Base-by-base conservation (phyloP, 768 basidiomycete species). In the Lactarius sanguifluus region DNA sequence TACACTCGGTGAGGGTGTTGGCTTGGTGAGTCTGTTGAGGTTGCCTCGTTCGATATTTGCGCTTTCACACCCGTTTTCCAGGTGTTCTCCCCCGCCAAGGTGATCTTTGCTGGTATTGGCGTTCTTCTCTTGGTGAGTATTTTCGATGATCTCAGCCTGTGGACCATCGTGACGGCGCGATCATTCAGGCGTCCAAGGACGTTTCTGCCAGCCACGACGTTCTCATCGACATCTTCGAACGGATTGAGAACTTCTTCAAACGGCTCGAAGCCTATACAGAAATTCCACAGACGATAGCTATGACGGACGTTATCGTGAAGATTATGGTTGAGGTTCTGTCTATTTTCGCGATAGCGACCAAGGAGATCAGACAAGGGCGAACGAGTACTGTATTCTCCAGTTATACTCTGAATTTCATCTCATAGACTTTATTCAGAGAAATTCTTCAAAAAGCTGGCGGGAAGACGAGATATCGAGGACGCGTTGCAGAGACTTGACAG, bases 241-340 rank as follows among this genome's bases (percentile, higher is more conserved):
- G 34, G 5, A 57, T 63, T 7, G 62, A 34, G 18, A 20, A 34
- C 20, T 57, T 57, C 18, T 43, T 63, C 32, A 43, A 38, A 36
- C 62, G 55, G 2, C 55, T 63, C 32, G 62, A 57, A 23, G n/a
- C 30, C 1, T 63, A 63, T 34, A 57, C 23, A 15, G 54, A 32
- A 6, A 4, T 57, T 23, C 55, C 32, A 1, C n/a, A 15, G 23
- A 63, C 41, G 3, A n/a, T 4, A 3, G 56, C n/a, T 5, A 57
- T 57, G 41, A 45, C 23, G 54, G 55, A 63, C 0, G 18, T 57
- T 2, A 45, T 63, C 13, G 62, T 63, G 1, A 45, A 43, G 32
- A 43, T 63, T 5, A 54, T 62, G 23, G 16, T 28, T 1, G 61
- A 62, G n/a, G 36, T 62, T 20, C 61, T 54, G 16, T 62, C 34